Percentiles rank a stretch among this genome's conserved stretches.
Evolutionary conservation across 495 filamentous ascomycete genomes (phyloP).

Genomic region (Aspergillus panamensis): DNA sequence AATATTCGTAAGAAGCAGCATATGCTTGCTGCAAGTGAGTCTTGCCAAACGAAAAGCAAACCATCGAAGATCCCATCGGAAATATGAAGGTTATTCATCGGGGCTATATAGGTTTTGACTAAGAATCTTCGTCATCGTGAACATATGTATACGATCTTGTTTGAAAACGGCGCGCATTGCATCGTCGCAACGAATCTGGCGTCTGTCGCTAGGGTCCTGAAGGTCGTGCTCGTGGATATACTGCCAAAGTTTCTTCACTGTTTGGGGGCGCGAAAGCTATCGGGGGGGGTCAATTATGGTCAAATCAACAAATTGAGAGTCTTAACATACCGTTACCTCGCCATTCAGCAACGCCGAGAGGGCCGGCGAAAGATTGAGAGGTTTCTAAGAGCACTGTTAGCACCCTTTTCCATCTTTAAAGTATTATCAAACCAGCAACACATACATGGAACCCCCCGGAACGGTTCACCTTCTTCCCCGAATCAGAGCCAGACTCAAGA

Average conservation of each 20-base stretch:
- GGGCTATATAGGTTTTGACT: constrained; percentile 62
- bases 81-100: constrained; percentile 49
- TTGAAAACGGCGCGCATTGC: constrained; percentile 87
- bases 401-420: not conserved
- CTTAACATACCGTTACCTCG: constrained; percentile 52
- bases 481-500: constrained; percentile 58
- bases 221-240: constrained; percentile 84
- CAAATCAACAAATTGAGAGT: not conserved
- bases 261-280: constrained; percentile 86
- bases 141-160: constrained; percentile 90
- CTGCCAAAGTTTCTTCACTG: constrained; percentile 92
- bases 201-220: constrained; percentile 85
- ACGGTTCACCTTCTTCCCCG: constrained; percentile 60
- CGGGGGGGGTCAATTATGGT: constrained; percentile 1
- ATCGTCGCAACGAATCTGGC: constrained; percentile 91
- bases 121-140: constrained; percentile 89
- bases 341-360: constrained; percentile 62
- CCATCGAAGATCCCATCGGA: not conserved
- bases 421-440: constrained; percentile 12
- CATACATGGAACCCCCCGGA: constrained; percentile 67
- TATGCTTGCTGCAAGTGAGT: not conserved
- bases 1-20: constrained; percentile 20
- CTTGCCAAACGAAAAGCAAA: constrained; percentile 2
- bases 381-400: constrained; percentile 49
- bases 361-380: constrained; percentile 60